Conservation (phyloP, 768 basidiomycete species). For the Lactifluus echinatus region DNA sequence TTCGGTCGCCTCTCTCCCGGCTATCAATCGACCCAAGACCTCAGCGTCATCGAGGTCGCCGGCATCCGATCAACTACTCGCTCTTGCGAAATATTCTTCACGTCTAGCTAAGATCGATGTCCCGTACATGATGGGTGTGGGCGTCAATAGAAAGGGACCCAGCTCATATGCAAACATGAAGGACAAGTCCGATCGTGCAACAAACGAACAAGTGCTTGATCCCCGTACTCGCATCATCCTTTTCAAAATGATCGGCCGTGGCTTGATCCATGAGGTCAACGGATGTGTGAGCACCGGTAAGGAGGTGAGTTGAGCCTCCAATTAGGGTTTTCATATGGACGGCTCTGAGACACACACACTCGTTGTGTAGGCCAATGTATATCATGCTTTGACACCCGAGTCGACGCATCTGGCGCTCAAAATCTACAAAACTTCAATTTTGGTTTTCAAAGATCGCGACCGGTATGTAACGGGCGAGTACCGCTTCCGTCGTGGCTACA, state of each 20-base stretch:
- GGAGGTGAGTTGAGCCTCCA: constrained; percentile 51
- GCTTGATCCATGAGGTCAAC: constrained; percentile 81
- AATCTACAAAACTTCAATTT: constrained; percentile 97
- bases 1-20: constrained; percentile 56
- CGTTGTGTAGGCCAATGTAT: constrained; percentile 79
- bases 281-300: constrained; percentile 97
- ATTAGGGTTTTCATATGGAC: background rate
- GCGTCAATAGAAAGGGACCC: constrained; percentile 89
- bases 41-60: constrained; percentile 42
- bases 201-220: constrained; percentile 94
- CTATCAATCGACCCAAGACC: constrained; percentile 53
- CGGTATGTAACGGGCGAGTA: constrained; percentile 94
- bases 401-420: constrained; percentile 77
- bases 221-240: constrained; percentile 89
- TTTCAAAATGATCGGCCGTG: constrained; percentile 93
- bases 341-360: background rate
- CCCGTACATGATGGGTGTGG: constrained; percentile 57
- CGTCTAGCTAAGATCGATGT: constrained; percentile 66
- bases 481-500: constrained; percentile 86
- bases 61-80: constrained; percentile 63
- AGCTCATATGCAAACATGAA: constrained; percentile 81
- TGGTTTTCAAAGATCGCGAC: constrained; percentile 96
- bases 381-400: constrained; percentile 65
- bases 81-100: constrained; percentile 68
- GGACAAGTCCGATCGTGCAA: constrained; percentile 95